Percentiles rank a stretch among this genome's conserved stretches.
Evolutionary conservation across 768 basidiomycete species (phyloP).

Genomic region (Mycena amicta): DNA sequence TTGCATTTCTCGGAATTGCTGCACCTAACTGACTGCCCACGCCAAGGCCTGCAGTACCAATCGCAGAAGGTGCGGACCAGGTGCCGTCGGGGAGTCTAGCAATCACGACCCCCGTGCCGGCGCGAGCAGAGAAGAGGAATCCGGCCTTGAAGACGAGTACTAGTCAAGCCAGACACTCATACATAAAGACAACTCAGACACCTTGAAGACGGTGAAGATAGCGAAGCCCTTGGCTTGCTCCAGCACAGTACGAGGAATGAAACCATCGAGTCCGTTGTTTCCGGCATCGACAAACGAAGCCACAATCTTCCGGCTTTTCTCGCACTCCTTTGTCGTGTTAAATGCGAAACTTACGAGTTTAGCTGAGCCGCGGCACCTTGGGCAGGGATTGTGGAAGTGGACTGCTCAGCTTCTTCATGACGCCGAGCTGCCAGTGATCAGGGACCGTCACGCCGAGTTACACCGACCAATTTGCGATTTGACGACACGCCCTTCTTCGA

Average conservation of each 20-base stretch:
- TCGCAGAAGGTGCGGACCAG: conserved; percentile 95
- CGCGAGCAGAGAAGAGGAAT: conserved; percentile 74
- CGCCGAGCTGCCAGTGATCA: not conserved
- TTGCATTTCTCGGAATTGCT: conserved; percentile 50
- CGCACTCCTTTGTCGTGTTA: too few species aligned
- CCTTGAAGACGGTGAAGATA: conserved; percentile 89
- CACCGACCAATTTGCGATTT: too few species aligned
- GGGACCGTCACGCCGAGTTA: too few species aligned
- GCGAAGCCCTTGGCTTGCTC: conserved; percentile 73
- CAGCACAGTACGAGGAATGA: conserved; percentile 53
- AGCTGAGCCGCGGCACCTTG: too few species aligned
- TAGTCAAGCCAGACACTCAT: too few species aligned
- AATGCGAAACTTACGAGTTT: too few species aligned
- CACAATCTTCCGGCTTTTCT: conserved; percentile 87
- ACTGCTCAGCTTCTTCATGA: conserved; percentile 41
- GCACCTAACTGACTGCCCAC: conserved; percentile 83
- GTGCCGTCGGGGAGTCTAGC: conserved; percentile 78
- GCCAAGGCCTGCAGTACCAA: conserved; percentile 90
- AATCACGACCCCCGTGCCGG: conserved; percentile 87
- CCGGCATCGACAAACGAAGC: conserved; percentile 79
- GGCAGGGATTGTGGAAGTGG: conserved; percentile 62
- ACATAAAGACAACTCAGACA: too few species aligned
- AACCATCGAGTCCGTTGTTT: conserved; percentile 77
- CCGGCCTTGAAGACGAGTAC: too few species aligned
- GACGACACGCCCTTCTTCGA: too few species aligned